Base-by-base conservation (phyloP, 1,139 yeast species). In the Candida tetrigidarum region DNA sequence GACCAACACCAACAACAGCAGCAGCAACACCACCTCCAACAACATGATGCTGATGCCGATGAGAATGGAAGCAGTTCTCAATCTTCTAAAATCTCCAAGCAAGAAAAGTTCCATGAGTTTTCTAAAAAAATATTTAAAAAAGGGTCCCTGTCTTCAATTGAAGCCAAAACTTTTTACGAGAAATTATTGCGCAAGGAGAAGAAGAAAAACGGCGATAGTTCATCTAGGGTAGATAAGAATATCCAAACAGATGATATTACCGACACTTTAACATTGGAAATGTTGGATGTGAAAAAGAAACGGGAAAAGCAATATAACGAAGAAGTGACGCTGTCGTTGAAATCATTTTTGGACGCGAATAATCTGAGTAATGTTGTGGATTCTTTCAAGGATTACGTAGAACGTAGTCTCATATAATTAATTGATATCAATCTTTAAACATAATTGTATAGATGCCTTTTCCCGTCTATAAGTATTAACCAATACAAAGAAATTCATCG, bases 371-470 rank as follows among this genome's bases (percentile, higher is more conserved):
- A 12, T 28, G 41, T 30, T 3, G 41, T 38, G 14, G 41, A 38
- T 23, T 38, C 41, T 15, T 38, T 38, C 16, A 38, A 38, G 30
- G 41, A 38, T 30, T 38, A 29, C 22, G 41, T 38, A 14, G 41
- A 38, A 38, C 35, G 29, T 29, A 38, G 36, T 29, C 41, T 38
- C 18, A 38, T 38, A 38, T 38, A 38, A 30, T 15, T 30, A 14
- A 11, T 12, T 11, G 4, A 14, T 14, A 16, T 9, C 5, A 12
- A 29, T 9, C 18, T 29, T 8, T 9, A 29, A 29, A 15, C 18
- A 29, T 5, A 12, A 29, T 15, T 26, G 29, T 26, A 7, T 26
- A n/a, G 11, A n/a, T 26, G 10, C 12, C n/a, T n/a, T n/a, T n/a
- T n/a, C 29, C 12, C 29, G 12, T 29, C n/a, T 29, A 29, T 29